Base-by-base conservation (phyloP, 306 rosid species). In the Mimosa bimucronata region DNA sequence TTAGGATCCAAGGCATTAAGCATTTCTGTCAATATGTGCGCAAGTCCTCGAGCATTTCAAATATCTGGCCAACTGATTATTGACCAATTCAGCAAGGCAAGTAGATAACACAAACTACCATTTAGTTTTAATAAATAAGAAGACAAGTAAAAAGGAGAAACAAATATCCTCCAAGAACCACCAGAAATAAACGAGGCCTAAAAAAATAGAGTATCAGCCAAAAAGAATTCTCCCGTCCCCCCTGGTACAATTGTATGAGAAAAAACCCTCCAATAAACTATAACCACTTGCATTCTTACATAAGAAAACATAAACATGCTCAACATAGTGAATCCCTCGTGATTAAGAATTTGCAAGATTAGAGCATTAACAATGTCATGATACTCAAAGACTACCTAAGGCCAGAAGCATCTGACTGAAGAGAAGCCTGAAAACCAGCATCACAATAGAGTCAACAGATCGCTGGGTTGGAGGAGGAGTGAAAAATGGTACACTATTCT, bases 391-490 rank as follows among this genome's bases (percentile, higher is more conserved):
- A 80, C 66, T 82, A 95, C 99, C 97, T 91, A 76, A 95, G 97
- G 79, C 80, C 97, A 40, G 98, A 95, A 81, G 85, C 91, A 87
- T 93, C 97, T 74, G 99, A 84, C 78, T 95, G 88, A 48, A 93
- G 90, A 82, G 99, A 91, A 71, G 96, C 99, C 88, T 95, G 91
- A 80, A 92, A 80, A 46, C 90, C 94, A 84, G 87, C 92, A 78
- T 86, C 97, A 15, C 38, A 57, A 64, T 86, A 50, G 92, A 80
- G 57, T 88, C 62, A 88, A 83, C 70, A 57, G 88, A 76, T 66
- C 91, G 94, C 86, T 91, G 98, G 64, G 97, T 93, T 84, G 89
- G 98, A 28, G 98, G 94, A 38, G 99, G 98, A 73, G 98, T 95
- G 80, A 95, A 95, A 74, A 95, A 83, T 44, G 98, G 97, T 50